Evolutionary conservation across 441 rosid genomes (phyloP).

Genomic region (Euphorbia celastroides): DNA sequence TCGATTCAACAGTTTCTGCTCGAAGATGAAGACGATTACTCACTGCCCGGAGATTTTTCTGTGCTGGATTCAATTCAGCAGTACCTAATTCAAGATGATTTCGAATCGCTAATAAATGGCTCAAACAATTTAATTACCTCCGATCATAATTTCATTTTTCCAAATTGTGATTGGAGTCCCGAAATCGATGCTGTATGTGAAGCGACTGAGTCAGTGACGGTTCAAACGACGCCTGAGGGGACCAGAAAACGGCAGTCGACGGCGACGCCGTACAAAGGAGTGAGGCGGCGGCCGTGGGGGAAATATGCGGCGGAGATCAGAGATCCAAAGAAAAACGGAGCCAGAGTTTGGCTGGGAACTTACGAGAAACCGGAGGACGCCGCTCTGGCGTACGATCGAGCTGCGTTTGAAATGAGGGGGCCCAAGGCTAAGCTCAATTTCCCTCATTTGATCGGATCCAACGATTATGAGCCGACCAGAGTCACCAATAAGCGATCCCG

Average conservation of each 20-base stretch:
- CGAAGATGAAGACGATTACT: not conserved
- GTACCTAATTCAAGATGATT: slow-evolving; percentile 20
- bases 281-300: slow-evolving; percentile 65
- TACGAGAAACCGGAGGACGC: slow-evolving; percentile 50
- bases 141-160: not conserved
- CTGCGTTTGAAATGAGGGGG: slow-evolving; percentile 50
- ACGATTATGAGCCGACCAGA: slow-evolving; percentile 20
- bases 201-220: not conserved
- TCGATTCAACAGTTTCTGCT: not conserved
- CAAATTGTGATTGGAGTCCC: slow-evolving; percentile 8
- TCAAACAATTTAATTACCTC: not conserved
- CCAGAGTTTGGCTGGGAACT: slow-evolving; percentile 50
- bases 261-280: slow-evolving; percentile 23
- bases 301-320: slow-evolving; percentile 58
- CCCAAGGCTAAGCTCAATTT: slow-evolving; percentile 18
- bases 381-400: slow-evolving; percentile 47
- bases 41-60: slow-evolving; percentile 1
- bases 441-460: slow-evolving; percentile 41
- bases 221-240: not conserved
- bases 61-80: slow-evolving; percentile 18
- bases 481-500: slow-evolving; percentile 29
- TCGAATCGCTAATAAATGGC: not conserved
- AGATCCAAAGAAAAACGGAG: slow-evolving; percentile 43
- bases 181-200: not conserved
- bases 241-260: not conserved